phyloP scores from a whole-genome alignment of 176 grass and related monocot species.

The Bonia amplexicaulis region DNA sequence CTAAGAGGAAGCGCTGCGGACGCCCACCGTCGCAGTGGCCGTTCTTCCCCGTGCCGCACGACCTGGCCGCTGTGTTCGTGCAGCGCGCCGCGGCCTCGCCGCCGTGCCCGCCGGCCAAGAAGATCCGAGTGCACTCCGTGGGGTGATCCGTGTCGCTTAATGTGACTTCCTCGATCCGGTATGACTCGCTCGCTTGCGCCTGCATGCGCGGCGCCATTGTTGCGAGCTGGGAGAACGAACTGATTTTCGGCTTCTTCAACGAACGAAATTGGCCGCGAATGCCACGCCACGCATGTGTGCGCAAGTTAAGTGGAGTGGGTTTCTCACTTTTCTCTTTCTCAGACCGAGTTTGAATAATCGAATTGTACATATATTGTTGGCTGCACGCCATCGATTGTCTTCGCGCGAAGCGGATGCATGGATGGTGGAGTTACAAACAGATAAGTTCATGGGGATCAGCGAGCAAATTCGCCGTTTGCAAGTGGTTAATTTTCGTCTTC shows the following conservation, averaged over 20 bases:
- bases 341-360: conserved; percentile 5
- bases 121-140: conserved; percentile 43
- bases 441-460: neutral
- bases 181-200: neutral
- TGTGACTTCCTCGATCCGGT: neutral
- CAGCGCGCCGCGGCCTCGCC: neutral
- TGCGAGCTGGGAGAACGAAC: neutral
- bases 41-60: conserved; percentile 51
- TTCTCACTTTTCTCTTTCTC: neutral
- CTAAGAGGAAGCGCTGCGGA: conserved; percentile 47
- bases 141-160: neutral
- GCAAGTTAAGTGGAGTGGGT: neutral
- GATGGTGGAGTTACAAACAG: neutral
- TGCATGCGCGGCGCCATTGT: neutral
- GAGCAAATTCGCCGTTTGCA: neutral
- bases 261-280: neutral
- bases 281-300: neutral
- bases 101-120: conserved; percentile 30
- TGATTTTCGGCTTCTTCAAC: neutral
- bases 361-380: conserved; percentile 34
- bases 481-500: neutral
- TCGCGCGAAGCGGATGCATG: neutral
- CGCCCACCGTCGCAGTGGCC: neutral
- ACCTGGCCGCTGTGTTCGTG: conserved; percentile 60
- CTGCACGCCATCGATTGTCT: neutral